phyloP scores from a whole-genome alignment of 1,284 basidiomycete genomes.

The Peniophora sp. region DNA sequence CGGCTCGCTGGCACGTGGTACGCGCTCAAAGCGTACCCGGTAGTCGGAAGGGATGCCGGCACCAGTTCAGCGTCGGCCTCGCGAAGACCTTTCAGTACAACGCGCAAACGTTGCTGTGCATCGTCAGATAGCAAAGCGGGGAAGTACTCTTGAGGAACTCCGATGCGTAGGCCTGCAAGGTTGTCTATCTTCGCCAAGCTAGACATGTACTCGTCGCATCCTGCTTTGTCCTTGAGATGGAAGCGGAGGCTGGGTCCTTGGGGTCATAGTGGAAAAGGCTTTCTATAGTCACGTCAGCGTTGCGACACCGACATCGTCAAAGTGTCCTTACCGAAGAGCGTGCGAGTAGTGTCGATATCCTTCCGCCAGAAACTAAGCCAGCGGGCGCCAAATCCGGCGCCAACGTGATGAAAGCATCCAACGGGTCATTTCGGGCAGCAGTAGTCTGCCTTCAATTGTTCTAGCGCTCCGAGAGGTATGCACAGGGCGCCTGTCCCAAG shows the following conservation, averaged over 20 bases:
- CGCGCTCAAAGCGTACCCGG: constrained; percentile 76
- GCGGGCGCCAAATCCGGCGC: neutral
- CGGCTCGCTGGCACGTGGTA: constrained; percentile 95
- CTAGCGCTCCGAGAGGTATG: no score
- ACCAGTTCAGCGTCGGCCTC: constrained; percentile 63
- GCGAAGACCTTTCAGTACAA: constrained; percentile 42
- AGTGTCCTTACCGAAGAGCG: constrained; percentile 50
- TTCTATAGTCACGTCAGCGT: constrained; percentile 31
- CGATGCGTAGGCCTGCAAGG: constrained; percentile 43
- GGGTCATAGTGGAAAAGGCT: constrained; percentile 59
- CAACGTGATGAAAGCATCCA: no score
- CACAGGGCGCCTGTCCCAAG: no score
- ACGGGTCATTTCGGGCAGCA: no score
- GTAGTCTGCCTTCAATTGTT: no score
- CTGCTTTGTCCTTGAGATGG: constrained; percentile 28
- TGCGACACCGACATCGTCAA: neutral
- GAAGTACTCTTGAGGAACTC: constrained; percentile 73
- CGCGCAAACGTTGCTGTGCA: constrained; percentile 40
- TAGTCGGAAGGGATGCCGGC: constrained; percentile 74
- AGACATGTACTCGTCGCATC: constrained; percentile 7
- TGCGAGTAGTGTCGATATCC: constrained; percentile 39
- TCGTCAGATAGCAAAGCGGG: constrained; percentile 59
- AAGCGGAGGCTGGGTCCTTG: constrained; percentile 74
- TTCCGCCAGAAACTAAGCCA: constrained; percentile 19
- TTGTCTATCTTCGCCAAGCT: constrained; percentile 8